Conservation (phyloP, 2,329 filamentous ascomycete genomes). For the Diaporthe nobilis region DNA sequence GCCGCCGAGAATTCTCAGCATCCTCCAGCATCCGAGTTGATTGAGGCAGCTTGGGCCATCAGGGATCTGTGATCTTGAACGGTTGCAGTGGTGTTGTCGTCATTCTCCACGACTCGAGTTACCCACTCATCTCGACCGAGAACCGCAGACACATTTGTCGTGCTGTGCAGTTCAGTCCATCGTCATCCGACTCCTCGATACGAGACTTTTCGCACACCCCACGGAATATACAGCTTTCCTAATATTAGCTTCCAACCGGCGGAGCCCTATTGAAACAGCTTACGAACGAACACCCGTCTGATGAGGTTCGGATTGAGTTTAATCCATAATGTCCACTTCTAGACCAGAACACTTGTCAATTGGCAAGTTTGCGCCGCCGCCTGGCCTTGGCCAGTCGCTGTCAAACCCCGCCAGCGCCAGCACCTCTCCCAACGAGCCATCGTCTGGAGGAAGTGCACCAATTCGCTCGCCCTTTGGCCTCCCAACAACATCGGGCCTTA, state of each 20-base stretch:
- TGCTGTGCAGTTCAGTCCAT: conserved; percentile 27
- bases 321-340: conserved; percentile 95
- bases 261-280: conserved; percentile 33
- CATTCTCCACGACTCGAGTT: conserved; percentile 34
- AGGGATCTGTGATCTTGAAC: conserved; percentile 20
- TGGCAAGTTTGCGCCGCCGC: conserved; percentile 80
- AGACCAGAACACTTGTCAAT: conserved; percentile 90
- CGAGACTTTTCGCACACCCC: conserved; percentile 39
- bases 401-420: conserved; percentile 76
- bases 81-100: conserved; percentile 23
- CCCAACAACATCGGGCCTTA: conserved; percentile 69
- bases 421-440: conserved; percentile 84
- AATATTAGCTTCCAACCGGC: conserved; percentile 36
- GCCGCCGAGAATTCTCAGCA: conserved; percentile 17
- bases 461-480: conserved; percentile 82
- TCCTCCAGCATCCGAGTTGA: conserved; percentile 16
- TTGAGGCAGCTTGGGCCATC: conserved; percentile 28
- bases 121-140: conserved; percentile 18
- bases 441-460: conserved; percentile 65
- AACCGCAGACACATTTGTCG: conserved; percentile 28
- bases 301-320: conserved; percentile 67
- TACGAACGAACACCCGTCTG: conserved; percentile 45
- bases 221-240: conserved; percentile 39
- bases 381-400: conserved; percentile 41
- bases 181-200: conserved; percentile 21